Evolutionary conservation across 2,329 filamentous ascomycete species (phyloP).

Genomic region (Curvularia lunata): DNA sequence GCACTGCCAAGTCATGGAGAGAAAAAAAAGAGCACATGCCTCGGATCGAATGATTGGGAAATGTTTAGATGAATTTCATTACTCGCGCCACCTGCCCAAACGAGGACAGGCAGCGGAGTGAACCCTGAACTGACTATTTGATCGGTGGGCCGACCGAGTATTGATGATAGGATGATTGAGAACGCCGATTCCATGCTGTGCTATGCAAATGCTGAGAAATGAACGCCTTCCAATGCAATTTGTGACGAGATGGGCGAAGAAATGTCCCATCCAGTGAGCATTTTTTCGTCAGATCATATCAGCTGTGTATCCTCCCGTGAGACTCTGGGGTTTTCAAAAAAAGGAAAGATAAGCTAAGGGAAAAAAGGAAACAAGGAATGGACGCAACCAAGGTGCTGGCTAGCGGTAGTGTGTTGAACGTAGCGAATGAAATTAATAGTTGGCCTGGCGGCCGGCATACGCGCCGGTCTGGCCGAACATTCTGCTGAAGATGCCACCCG

Average conservation of each 20-base stretch:
- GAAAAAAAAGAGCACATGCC: conserved; percentile 2
- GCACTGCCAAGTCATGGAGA: conserved; percentile 10
- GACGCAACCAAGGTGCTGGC: conserved; percentile 18
- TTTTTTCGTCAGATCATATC: conserved; percentile 15
- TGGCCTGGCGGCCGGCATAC: conserved; percentile 37
- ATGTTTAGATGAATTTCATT: conserved; percentile 18
- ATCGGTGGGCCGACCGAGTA: conserved; percentile 14
- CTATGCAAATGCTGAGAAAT: conserved; percentile 15
- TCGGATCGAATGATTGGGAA: neutral
- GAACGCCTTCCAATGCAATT: conserved; percentile 15
- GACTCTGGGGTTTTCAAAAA: neutral
- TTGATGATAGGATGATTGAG: conserved; percentile 12
- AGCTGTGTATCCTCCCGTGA: neutral
- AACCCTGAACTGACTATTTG: neutral
- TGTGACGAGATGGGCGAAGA: conserved; percentile 14
- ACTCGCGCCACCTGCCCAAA: conserved; percentile 16
- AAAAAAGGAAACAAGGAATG: neutral
- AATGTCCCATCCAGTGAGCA: conserved; percentile 21
- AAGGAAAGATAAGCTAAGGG: conserved; percentile 19
- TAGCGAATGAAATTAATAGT: conserved; percentile 41
- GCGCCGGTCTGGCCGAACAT: conserved; percentile 42
- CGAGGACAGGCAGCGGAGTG: conserved; percentile 7
- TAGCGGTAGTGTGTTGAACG: conserved; percentile 32
- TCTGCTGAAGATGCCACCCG: conserved; percentile 48
- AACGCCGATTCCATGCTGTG: conserved; percentile 17